Evolutionary conservation across 2,329 filamentous ascomycete genomes (phyloP).

Genomic region (Colletotrichum cuscutae): DNA sequence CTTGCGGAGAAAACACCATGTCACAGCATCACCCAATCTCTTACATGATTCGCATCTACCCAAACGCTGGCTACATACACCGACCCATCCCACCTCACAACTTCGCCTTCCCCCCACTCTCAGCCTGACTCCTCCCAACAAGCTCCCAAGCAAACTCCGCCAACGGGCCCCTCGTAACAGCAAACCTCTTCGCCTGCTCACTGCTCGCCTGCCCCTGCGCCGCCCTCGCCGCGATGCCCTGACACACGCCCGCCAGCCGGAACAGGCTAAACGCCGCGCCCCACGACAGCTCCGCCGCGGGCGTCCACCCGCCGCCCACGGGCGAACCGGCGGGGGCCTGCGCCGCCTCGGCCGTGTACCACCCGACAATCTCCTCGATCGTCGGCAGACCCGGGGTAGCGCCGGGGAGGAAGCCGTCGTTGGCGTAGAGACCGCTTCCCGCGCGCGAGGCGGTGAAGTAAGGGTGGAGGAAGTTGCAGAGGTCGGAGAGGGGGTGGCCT

Average conservation of each 20-base stretch:
- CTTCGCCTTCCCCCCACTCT: constrained; percentile 40
- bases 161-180: constrained; percentile 73
- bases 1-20: too few species aligned
- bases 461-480: constrained; percentile 76
- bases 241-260: constrained; percentile 71
- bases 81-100: constrained; percentile 19
- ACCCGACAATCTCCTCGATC: constrained; percentile 51
- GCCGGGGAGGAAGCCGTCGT: constrained; percentile 68
- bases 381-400: constrained; percentile 71
- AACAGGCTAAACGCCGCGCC: constrained; percentile 72
- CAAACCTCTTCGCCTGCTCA: constrained; percentile 80
- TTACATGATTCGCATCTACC: background rate
- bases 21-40: too few species aligned
- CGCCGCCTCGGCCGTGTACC: constrained; percentile 64
- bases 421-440: constrained; percentile 42
- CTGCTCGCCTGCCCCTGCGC: constrained; percentile 91
- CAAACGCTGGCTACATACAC: background rate
- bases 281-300: constrained; percentile 68
- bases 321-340: constrained; percentile 68
- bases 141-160: constrained; percentile 83
- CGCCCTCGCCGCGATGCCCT: constrained; percentile 92
- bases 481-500: constrained; percentile 92
- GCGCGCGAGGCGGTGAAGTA: constrained; percentile 50
- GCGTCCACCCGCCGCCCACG: constrained; percentile 69
- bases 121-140: constrained; percentile 57